These are phyloP conservation scores for Fusarium torulosum DNA, from an alignment of 2,329 filamentous ascomycete genomes.

Conservation along the genomic window DNA sequence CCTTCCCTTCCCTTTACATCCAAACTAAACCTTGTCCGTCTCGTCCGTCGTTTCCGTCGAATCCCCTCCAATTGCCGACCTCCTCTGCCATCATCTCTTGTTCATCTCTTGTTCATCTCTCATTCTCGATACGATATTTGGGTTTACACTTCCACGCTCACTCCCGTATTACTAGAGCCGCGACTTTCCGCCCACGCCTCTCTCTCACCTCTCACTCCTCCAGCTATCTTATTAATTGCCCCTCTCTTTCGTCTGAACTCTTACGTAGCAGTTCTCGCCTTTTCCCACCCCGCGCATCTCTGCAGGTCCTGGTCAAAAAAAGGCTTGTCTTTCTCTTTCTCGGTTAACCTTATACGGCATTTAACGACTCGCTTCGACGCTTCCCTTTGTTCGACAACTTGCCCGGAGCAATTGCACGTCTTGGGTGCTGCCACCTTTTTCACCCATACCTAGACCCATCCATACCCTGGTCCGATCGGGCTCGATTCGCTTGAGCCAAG, in stretches of 20 bases:
- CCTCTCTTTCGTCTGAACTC: constrained; percentile 25
- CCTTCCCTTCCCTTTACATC: constrained; percentile 13
- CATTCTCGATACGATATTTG: constrained; percentile 35
- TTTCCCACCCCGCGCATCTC: constrained; percentile 19
- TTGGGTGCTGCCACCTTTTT: constrained; percentile 20
- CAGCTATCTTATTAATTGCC: constrained; percentile 30
- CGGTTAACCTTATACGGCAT: constrained; percentile 20
- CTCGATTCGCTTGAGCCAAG: constrained; percentile 34
- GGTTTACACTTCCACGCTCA: constrained; percentile 15
- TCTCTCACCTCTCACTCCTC: constrained; percentile 4
- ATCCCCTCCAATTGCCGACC: constrained; percentile 35
- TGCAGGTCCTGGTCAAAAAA: constrained; percentile 2
- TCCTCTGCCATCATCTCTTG: constrained; percentile 24
- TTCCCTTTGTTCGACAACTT: constrained; percentile 22
- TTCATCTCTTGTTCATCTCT: constrained; percentile 16
- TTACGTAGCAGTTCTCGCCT: constrained; percentile 5
- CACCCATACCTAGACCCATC: constrained; percentile 3
- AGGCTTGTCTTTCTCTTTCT: not conserved
- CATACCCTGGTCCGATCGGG: constrained; percentile 26
- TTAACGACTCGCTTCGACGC: constrained; percentile 6
- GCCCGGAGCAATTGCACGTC: constrained; percentile 41
- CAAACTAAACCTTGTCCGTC: constrained; percentile 45
- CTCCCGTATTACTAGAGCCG: constrained; percentile 15
- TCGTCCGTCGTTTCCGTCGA: constrained; percentile 48
- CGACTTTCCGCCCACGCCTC: constrained; percentile 28